Conservation (phyloP, 495 filamentous ascomycete species). For the Penicillium goetzii region DNA sequence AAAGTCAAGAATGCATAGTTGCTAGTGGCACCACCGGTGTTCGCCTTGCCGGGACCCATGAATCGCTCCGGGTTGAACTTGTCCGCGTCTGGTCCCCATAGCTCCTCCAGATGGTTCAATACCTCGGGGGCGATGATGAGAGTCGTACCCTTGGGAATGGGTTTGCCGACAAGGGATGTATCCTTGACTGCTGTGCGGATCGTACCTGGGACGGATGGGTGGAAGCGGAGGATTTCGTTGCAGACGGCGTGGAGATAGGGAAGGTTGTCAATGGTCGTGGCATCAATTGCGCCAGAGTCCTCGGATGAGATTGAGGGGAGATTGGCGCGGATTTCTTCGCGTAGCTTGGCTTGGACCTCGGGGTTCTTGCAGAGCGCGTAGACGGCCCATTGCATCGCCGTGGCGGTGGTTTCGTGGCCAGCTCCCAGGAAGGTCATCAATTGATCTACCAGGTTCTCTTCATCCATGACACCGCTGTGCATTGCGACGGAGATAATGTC, state of each 20-base stretch:
- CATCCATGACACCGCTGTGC: slow-evolving; percentile 71
- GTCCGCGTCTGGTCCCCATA: slow-evolving; percentile 84
- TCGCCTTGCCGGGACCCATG: slow-evolving; percentile 55
- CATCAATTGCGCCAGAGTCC: slow-evolving; percentile 48
- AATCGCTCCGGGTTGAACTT: slow-evolving; percentile 83
- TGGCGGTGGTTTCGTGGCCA: slow-evolving; percentile 79
- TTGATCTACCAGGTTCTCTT: slow-evolving; percentile 84
- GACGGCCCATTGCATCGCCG: slow-evolving; percentile 62
- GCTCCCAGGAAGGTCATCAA: slow-evolving; percentile 95
- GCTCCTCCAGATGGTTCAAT: slow-evolving; percentile 71
- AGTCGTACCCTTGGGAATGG: slow-evolving; percentile 58
- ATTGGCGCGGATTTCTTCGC: slow-evolving; percentile 61
- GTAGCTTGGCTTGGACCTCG: slow-evolving; percentile 58
- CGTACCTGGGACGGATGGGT: slow-evolving; percentile 63
- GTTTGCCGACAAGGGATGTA: slow-evolving; percentile 62
- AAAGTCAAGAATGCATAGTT: slow-evolving; percentile 84
- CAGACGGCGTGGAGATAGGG: slow-evolving; percentile 65
- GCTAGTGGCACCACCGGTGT: slow-evolving; percentile 58
- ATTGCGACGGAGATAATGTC: slow-evolving; percentile 88
- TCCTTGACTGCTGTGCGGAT: slow-evolving; percentile 64
- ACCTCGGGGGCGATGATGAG: slow-evolving; percentile 56
- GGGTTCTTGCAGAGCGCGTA: slow-evolving; percentile 63
- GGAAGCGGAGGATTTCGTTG: slow-evolving; percentile 62
- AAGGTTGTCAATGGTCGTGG: slow-evolving; percentile 56
- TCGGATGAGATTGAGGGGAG: slow-evolving; percentile 61